Evolutionary conservation across 257 asterid genomes (phyloP).

Genomic region (Capsicum chinense): DNA sequence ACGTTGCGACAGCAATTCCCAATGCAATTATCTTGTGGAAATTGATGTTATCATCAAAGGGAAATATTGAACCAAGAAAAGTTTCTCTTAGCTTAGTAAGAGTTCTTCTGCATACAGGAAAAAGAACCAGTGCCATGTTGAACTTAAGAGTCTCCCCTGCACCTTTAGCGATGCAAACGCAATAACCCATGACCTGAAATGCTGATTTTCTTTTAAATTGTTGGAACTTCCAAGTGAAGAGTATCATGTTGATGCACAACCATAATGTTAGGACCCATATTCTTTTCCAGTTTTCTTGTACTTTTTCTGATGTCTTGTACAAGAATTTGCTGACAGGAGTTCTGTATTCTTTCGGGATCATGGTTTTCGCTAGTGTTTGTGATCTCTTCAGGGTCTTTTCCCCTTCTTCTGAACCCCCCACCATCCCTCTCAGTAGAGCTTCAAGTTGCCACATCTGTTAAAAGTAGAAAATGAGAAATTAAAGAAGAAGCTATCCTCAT

Average conservation of each 20-base stretch:
- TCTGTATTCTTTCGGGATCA: conserved; percentile 80
- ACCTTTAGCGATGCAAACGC: conserved; percentile 80
- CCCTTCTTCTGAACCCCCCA: conserved; percentile 48
- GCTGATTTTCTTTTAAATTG: conserved; percentile 50
- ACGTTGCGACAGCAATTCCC: conserved; percentile 49
- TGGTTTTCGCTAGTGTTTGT: conserved; percentile 69
- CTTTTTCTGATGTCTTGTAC: conserved; percentile 47
- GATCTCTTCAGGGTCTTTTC: conserved; percentile 41
- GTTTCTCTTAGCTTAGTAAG: conserved; percentile 77
- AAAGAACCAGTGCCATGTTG: conserved; percentile 85
- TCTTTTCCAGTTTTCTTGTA: conserved; percentile 73
- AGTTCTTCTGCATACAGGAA: conserved; percentile 83
- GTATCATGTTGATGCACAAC: conserved; percentile 51
- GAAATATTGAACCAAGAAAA: conserved; percentile 60
- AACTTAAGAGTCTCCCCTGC: conserved; percentile 78
- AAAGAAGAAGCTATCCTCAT: neutral
- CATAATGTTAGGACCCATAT: conserved; percentile 64
- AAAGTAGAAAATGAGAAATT: neutral
- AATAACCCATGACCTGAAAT: conserved; percentile 74
- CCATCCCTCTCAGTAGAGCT: conserved; percentile 72
- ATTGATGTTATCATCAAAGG: conserved; percentile 85
- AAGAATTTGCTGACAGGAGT: conserved; percentile 70
- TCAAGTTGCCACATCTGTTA: conserved; percentile 94
- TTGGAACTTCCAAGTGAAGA: conserved; percentile 65
- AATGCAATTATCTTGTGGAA: conserved; percentile 80